A percentile compares a stretch with the other conserved stretches of the same genome.
phyloP scores from a whole-genome alignment of 2,329 filamentous ascomycete species.

The Parasarocladium wereldwijsianum region DNA sequence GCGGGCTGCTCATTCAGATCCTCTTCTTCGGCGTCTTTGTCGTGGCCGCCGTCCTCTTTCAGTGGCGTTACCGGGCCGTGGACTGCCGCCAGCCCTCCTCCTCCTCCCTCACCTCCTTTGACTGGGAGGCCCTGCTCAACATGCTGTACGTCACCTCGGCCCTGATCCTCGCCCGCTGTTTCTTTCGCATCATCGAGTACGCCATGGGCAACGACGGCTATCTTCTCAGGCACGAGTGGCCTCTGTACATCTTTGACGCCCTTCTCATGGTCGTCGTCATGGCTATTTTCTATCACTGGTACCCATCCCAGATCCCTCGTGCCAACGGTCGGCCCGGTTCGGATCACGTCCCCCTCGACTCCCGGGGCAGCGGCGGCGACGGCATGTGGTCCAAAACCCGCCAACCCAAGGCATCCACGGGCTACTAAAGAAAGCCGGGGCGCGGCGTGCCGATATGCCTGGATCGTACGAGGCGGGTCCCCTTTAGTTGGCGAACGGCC shows the following conservation, averaged over 20 bases:
- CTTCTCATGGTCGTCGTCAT: slow-evolving; percentile 20
- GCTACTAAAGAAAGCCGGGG: no score
- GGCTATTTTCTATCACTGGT: slow-evolving; percentile 8
- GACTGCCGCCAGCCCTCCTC: no score
- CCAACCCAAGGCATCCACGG: no score
- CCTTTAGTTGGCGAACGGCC: no score
- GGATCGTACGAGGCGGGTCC: no score
- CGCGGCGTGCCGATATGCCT: no score
- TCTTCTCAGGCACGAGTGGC: slow-evolving; percentile 21
- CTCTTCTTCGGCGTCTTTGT: slow-evolving; percentile 38
- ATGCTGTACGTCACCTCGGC: slow-evolving; percentile 21
- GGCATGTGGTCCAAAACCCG: no score
- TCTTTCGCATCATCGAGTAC: slow-evolving; percentile 33
- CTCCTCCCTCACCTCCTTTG: slow-evolving; percentile 6
- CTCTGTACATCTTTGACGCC: slow-evolving; percentile 24
- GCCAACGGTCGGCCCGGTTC: no score
- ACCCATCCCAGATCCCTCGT: slow-evolving; percentile 8
- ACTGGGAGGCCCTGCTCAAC: slow-evolving; percentile 18
- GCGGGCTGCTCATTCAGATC: slow-evolving; percentile 40
- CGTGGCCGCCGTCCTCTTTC: slow-evolving; percentile 27
- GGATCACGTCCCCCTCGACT: no score
- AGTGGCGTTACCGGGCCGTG: slow-evolving; percentile 12
- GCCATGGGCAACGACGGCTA: slow-evolving; percentile 22
- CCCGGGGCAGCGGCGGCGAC: no score
- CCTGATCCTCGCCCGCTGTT: slow-evolving; percentile 24